Conservation (phyloP, 1,284 basidiomycete genomes). For the Tilletia caries region DNA sequence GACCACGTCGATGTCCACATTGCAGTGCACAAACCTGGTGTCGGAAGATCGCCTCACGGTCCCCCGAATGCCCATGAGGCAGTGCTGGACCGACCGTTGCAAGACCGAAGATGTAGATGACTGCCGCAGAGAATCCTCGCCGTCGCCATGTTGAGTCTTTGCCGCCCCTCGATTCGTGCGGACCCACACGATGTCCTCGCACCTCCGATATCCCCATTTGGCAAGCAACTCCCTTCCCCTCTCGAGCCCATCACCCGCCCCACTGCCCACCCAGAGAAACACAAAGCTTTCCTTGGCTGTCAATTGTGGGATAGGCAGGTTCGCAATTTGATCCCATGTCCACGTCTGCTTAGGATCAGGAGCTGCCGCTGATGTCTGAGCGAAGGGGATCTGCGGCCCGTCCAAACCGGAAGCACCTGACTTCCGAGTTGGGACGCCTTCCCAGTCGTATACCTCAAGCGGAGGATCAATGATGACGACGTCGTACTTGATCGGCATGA, state of each 20-base stretch:
- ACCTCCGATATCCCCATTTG: constrained; percentile 91
- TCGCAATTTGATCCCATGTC: constrained; percentile 76
- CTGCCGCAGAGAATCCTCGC: background rate
- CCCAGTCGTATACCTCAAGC: constrained; percentile 57
- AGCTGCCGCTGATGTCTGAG: background rate
- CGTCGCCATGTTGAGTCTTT: background rate
- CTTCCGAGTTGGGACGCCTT: constrained; percentile 20
- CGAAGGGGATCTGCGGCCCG: background rate
- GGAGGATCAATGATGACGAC: constrained; percentile 89
- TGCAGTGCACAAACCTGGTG: constrained; percentile 94
- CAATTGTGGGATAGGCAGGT: constrained; percentile 75
- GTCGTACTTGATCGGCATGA: constrained; percentile 73
- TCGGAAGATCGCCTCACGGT: constrained; percentile 92
- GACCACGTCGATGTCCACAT: constrained; percentile 94
- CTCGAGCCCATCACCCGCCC: constrained; percentile 84
- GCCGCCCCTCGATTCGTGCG: constrained; percentile 72
- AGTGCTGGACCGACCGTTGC: constrained; percentile 64
- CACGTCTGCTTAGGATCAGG: constrained; percentile 55
- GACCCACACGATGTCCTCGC: constrained; percentile 96
- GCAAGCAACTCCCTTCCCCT: constrained; percentile 83
- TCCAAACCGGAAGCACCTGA: background rate
- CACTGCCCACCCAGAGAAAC: constrained; percentile 93
- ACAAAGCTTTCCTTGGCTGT: constrained; percentile 79
- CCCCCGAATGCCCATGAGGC: constrained; percentile 95
- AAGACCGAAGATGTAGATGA: constrained; percentile 30